Conservation (phyloP, 495 filamentous ascomycete species). For the Mytilinidion resinicola region DNA sequence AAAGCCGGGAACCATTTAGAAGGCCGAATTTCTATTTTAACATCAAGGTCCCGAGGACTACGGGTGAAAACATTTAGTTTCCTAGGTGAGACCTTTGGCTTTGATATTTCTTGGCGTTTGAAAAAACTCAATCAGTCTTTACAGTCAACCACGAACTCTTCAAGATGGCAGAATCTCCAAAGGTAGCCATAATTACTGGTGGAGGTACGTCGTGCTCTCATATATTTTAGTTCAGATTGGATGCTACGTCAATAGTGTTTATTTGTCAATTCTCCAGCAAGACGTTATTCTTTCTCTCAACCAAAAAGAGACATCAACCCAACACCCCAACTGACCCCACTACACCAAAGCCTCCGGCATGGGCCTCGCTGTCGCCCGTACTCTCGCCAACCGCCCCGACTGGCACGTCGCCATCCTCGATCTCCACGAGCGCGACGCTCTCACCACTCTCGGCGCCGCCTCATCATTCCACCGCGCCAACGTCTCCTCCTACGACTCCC, state of each 20-base stretch:
- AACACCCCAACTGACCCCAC: not conserved
- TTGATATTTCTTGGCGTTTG: not conserved
- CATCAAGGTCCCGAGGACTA: not conserved
- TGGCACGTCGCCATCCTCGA: constrained; percentile 33
- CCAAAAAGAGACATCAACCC: not conserved
- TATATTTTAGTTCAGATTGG: not conserved
- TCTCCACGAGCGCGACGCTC: constrained; percentile 18
- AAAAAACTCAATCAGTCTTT: not conserved
- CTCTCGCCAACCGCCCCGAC: constrained; percentile 15
- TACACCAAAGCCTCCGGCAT: constrained; percentile 28
- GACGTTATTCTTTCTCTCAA: not conserved
- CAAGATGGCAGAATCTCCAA: constrained; percentile 1
- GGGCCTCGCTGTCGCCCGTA: constrained; percentile 31
- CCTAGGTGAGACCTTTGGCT: not conserved
- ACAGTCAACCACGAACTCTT: not conserved
- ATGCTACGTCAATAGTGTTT: not conserved
- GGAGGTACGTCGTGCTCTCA: constrained; percentile 11
- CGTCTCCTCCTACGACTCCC: constrained; percentile 21
- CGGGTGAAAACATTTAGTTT: not conserved
- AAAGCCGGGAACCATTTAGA: not conserved
- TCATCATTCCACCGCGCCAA: constrained; percentile 27
- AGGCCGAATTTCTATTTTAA: constrained; percentile 1
- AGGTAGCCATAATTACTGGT: constrained; percentile 28
- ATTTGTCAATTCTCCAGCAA: not conserved
- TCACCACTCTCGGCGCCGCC: constrained; percentile 1